phyloP scores from a whole-genome alignment of 345 rosid species.

The Pistacia vera region DNA sequence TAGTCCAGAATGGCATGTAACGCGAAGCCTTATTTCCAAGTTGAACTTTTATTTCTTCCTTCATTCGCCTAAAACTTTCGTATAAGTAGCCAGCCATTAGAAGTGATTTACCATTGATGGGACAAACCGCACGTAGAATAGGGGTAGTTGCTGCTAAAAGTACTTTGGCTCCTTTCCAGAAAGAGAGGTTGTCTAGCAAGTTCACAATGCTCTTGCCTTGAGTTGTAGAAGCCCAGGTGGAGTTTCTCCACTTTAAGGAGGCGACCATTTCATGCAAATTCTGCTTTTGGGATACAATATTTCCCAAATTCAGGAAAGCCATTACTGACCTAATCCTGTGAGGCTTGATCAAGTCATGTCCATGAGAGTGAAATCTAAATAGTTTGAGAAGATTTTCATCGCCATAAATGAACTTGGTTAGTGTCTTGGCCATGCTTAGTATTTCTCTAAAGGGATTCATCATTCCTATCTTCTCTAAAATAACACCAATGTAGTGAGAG shows the following conservation, averaged over 20 bases:
- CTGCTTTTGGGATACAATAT: slow-evolving; percentile 39
- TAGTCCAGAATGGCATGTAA: slow-evolving; percentile 51
- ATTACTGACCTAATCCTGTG: slow-evolving; percentile 37
- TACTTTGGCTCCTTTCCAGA: slow-evolving; percentile 51
- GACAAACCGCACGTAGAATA: slow-evolving; percentile 35
- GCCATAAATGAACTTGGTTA: slow-evolving; percentile 37
- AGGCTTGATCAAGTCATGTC: slow-evolving; percentile 32
- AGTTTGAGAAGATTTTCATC: slow-evolving; percentile 28
- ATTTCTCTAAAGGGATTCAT: slow-evolving; percentile 25
- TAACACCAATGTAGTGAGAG: slow-evolving; percentile 58
- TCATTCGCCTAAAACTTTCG: slow-evolving; percentile 56
- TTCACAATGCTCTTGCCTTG: slow-evolving; percentile 38
- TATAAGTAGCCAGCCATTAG: slow-evolving; percentile 53
- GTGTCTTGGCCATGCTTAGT: slow-evolving; percentile 40
- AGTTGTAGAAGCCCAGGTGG: slow-evolving; percentile 27
- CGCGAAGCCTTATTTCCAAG: slow-evolving; percentile 25
- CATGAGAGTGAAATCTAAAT: slow-evolving; percentile 26
- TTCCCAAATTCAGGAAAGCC: slow-evolving; percentile 50
- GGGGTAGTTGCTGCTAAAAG: slow-evolving; percentile 49
- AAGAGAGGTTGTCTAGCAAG: slow-evolving; percentile 34
- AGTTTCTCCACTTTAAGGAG: slow-evolving; percentile 42
- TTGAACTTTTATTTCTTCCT: slow-evolving; percentile 45
- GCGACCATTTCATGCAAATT: slow-evolving; percentile 41
- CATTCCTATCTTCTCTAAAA: slow-evolving; percentile 43
- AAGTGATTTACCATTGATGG: slow-evolving; percentile 40